A percentile compares a stretch with the other conserved stretches of the same genome.
These are phyloP conservation scores for Trichoderma brevicompactum DNA, from an alignment of 2,329 filamentous ascomycete genomes.

Conservation along the genomic window DNA sequence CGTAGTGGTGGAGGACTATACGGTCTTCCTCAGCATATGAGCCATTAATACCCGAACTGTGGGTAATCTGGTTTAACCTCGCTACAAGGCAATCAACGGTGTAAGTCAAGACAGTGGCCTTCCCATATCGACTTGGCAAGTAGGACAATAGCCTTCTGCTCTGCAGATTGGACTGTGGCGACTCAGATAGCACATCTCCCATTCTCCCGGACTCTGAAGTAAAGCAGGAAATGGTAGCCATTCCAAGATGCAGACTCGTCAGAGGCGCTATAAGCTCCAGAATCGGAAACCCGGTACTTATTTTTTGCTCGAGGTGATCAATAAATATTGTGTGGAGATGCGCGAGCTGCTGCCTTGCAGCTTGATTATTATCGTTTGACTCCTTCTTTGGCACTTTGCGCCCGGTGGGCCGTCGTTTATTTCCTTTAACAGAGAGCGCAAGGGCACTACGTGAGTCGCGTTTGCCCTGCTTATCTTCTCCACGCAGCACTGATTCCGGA, in stretches of 20 bases:
- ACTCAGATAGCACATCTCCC: background rate
- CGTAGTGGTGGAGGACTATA: background rate
- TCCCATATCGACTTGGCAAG: slow-evolving; percentile 7
- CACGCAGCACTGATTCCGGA: background rate
- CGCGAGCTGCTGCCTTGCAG: background rate
- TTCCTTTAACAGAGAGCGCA: background rate
- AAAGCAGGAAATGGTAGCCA: slow-evolving; percentile 9
- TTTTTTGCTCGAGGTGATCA: background rate
- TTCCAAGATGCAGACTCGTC: slow-evolving; percentile 2
- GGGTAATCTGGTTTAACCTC: slow-evolving; percentile 5
- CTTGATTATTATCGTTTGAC: background rate
- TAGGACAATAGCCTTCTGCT: slow-evolving; percentile 2
- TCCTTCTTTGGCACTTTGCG: background rate
- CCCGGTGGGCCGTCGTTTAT: background rate
- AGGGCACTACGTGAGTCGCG: background rate
- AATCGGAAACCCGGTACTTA: background rate
- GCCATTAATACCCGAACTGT: background rate
- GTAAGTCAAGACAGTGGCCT: background rate
- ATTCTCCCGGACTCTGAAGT: background rate
- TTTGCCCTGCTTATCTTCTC: background rate
- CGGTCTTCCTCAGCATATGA: background rate
- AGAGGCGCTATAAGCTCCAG: slow-evolving; percentile 11
- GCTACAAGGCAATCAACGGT: slow-evolving; percentile 16
- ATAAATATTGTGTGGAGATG: slow-evolving; percentile 6
- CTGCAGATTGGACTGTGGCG: background rate